Base-by-base conservation (phyloP, 495 filamentous ascomycete genomes). In the Penicillium desertorum region DNA sequence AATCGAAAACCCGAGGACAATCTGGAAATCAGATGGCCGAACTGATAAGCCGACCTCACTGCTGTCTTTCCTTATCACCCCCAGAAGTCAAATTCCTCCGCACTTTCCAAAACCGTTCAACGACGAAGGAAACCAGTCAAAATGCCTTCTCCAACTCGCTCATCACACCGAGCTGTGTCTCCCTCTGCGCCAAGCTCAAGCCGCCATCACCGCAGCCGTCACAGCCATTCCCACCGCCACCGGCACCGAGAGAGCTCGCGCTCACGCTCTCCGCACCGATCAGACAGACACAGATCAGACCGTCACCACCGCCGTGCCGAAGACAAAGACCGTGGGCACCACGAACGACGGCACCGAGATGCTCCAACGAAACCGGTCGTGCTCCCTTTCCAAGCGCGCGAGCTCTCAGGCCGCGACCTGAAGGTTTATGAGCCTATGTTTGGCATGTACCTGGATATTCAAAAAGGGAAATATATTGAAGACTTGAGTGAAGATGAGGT, bases 371-470 rank as follows among this genome's bases (percentile, higher is more conserved):
- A 62, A 23, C 71, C 73, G 1, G 56, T 70, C 25, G 44, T 69
- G 46, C 85, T 96, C 16, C 92, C 92, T 0, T 86, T 83, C 60
- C 73, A 83, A 42, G 84, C 89, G 10, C 76, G 81, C 25, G 75
- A 78, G 42, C 79, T 97, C 6, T 79, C 79, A 1, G 88, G 87
- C 56, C 75, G 75, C 45, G 89, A 96, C 63, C 74, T 88, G 17
- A 69, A 77, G 4, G 54, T 65, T 1, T 89, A 88, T 62, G 78
- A 79, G 58, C 81, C 88, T 0, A 81, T 98, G 64, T 91, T 98
- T 56, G 89, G 84, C 23, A 79, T 87, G 61, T 98, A 98, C 66
- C 79, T 98, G 25, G 90, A 96, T 62, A 85, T 96, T 16, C 93
- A 97, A 66, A 98, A 98, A 72, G 74, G 82, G 10, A 67, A 89